Conservation (phyloP, 1,284 basidiomycete genomes). For the Ganoderma lucidum region DNA sequence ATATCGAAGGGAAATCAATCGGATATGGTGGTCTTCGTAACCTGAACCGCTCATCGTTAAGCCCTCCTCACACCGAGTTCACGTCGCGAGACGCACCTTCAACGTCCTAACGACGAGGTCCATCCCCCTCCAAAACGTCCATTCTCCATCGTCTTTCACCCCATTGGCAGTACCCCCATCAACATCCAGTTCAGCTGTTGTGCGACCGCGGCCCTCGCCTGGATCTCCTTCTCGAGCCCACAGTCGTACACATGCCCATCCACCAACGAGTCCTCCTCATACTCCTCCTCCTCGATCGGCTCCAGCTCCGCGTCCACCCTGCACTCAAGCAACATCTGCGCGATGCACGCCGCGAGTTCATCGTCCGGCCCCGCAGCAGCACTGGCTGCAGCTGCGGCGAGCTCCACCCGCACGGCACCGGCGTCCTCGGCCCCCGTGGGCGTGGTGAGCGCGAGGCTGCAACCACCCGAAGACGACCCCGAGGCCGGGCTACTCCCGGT, state of each 20-base stretch:
- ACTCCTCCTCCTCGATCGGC: not conserved
- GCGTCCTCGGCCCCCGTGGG: not conserved
- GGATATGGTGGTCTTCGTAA: not conserved
- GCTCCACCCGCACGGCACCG: not conserved
- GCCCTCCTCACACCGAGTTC: not conserved
- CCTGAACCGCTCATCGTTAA: not conserved
- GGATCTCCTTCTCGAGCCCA: slow-evolving; percentile 2
- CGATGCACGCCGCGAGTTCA: slow-evolving; percentile 3
- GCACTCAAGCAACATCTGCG: slow-evolving; percentile 5
- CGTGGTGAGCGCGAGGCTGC: slow-evolving; percentile 5
- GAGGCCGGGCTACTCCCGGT: not conserved
- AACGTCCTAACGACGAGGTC: not conserved
- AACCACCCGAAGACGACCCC: not conserved
- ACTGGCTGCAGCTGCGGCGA: not conserved
- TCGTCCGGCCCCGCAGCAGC: not conserved
- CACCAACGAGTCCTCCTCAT: not conserved
- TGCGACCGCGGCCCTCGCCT: slow-evolving; percentile 1
- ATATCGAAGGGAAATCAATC: not conserved
- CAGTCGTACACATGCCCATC: slow-evolving; percentile 5
- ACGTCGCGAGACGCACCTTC: not conserved
- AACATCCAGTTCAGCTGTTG: slow-evolving; percentile 7
- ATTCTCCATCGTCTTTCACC: not conserved
- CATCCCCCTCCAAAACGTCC: not conserved
- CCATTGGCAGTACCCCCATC: slow-evolving; percentile 6
- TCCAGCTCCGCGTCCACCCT: not conserved